These are phyloP conservation scores for Smithsoniella earleae DNA, from an alignment of 163 green algal species.

Conservation along the genomic window DNA sequence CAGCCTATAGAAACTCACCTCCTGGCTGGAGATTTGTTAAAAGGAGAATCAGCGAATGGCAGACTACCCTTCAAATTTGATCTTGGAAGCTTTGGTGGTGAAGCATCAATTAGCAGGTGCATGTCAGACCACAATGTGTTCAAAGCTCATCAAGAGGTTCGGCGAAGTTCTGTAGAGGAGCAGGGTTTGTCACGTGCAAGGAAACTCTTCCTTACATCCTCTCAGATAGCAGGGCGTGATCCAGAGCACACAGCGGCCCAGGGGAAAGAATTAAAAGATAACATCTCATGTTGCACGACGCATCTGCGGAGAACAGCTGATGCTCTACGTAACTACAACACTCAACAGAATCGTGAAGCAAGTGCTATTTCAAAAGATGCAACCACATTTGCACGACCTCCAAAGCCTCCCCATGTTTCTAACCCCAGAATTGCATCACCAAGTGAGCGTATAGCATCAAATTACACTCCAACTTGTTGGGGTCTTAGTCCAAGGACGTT, in stretches of 20 bases:
- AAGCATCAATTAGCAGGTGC: slow-evolving; percentile 17
- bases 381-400: slow-evolving; percentile 40
- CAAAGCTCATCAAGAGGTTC: not conserved
- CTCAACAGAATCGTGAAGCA: slow-evolving; percentile 11
- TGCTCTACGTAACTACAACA: slow-evolving; percentile 37
- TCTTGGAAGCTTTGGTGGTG: not conserved
- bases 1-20: not conserved
- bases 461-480: slow-evolving; percentile 35
- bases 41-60: too few species aligned
- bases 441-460: slow-evolving; percentile 43
- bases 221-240: too few species aligned
- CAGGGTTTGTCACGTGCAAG: too few species aligned
- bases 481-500: slow-evolving; percentile 39
- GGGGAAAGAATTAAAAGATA: too few species aligned
- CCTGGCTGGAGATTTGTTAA: not conserved
- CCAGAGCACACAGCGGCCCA: too few species aligned
- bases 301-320: slow-evolving; percentile 36
- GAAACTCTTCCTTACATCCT: too few species aligned
- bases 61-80: not conserved
- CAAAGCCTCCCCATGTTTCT: slow-evolving; percentile 35
- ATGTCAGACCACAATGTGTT: slow-evolving; percentile 33
- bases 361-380: slow-evolving; percentile 33
- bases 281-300: slow-evolving; percentile 12
- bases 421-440: slow-evolving; percentile 36
- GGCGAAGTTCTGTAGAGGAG: too few species aligned